Base-by-base conservation (phyloP, 2,329 filamentous ascomycete genomes). In the Talaromyces sp. region DNA sequence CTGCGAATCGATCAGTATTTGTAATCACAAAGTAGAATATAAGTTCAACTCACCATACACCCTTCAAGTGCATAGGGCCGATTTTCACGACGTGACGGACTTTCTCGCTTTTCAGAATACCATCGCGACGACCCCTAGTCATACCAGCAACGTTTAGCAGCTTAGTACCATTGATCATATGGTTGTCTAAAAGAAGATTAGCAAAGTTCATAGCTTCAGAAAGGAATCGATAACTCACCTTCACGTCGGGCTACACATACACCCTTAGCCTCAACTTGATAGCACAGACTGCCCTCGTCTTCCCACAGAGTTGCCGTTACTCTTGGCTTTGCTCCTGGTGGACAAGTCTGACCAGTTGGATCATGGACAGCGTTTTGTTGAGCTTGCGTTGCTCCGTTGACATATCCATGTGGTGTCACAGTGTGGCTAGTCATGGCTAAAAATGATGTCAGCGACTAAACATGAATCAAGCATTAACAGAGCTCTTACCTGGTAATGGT, bases 131-230 rank as follows among this genome's bases (percentile, higher is more conserved):
- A 57, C 94, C 94, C 72, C 94, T 85, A 13, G 94, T 99, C 94
- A 99, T 99, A 11, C 94, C 93, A 53, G 94, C 94, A 55, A 99
- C 94, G 65, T 99, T 99, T 59, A 97, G 78, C 58, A 99, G 80
- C 75, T 97, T 99, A 1, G 94, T 99, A 17, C 94, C 94, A 69
- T 97, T 99, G 74, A 99, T 97, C 90, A 99, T 97, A 77, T 96
- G 91, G 75, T 97, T 97, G 68, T 97, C 93, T 95, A 63, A 28
- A 5, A 10, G 48, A 36, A n/a, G 1, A 36, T 52, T 28, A 52
- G 53, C 40, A 31, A 17, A 3, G 33, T 13, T 52, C 33, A 15
- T 25, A n/a, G 17, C 15, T 17, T n/a, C 9, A 9, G 21, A 21
- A 39, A 17, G 5, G 5, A 17, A 37, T 17, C 5, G 19, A 33